Evolutionary conservation across 192 early-diverging fungal genomes (phyloP), one percentile per base, ranked within the genome.

Genomic region (Mortierella antarctica): DNA sequence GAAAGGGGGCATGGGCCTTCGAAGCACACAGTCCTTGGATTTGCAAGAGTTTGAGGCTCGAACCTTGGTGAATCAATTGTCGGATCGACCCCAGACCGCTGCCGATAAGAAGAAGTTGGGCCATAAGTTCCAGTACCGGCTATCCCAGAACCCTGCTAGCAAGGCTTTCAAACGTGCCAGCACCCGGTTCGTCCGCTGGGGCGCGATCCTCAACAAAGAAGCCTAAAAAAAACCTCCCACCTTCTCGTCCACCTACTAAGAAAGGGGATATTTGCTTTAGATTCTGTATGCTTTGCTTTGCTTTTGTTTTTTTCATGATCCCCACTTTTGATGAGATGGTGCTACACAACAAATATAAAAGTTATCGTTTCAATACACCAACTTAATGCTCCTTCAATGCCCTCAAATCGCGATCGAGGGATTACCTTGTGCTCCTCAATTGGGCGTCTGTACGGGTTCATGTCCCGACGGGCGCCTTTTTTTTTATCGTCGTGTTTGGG

Each of bases 141-240:
- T 78, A 6, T 53, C 67, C 1, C 74, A 78, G 1, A 70, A 57
- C 50, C 49, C 74, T n/a, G 74, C 74, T 11, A 70, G 74, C 42
- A 70, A 60, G 42, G 74, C 74, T 4, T 42, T 78, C 42, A 78
- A 78, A 60, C 67, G 74, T 0, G 74, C 74, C 7, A 70, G 74
- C 40, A 42, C 53, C 11, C 74, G 74, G 18, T 18, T 78, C 20
- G 62, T 61, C 9, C 67, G 62, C n/a, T 78, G 67, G 74, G 67
- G 74, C 18, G 46, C 62, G 2, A 41, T 78, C 12, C 47, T 78
- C 40, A 59, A 47, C 41, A 62, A 62, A 2, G 74, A 78, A 40
- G 59, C 62, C 57, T 78, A 65, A 65, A 15, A n/a, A 45, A n/a
- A 60, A 31, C 31, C 31, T 31, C 31, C 42, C 6, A 18, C 54